Evolutionary conservation across 345 rosid genomes (phyloP).

Genomic region (Crucihimalaya himalaica): DNA sequence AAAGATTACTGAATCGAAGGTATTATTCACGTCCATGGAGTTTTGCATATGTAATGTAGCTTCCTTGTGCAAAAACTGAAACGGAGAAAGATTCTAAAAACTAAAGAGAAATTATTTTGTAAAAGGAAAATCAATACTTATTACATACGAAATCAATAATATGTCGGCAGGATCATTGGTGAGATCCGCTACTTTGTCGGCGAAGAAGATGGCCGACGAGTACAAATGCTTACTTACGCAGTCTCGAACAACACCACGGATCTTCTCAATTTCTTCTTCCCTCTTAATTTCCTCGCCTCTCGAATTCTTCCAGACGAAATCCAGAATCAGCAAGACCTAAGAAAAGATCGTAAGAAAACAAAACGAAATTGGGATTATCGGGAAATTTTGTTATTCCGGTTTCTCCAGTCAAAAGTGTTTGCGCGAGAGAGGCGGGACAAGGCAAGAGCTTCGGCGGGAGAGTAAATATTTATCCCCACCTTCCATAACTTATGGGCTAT

Average conservation of each 20-base stretch:
- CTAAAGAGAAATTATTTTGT: too few relatives aligned
- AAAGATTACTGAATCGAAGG: too few relatives aligned
- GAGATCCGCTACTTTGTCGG: constrained; percentile 83
- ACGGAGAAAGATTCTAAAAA: too few relatives aligned
- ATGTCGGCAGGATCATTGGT: constrained; percentile 83
- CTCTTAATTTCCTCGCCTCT: constrained; percentile 49
- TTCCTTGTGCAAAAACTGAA: too few relatives aligned
- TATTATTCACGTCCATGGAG: too few relatives aligned
- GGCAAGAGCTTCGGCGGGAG: constrained; percentile 29
- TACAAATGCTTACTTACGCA: constrained; percentile 96
- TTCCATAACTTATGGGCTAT: not conserved
- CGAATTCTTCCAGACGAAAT: not conserved
- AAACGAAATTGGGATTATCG: not conserved
- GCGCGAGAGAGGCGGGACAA: constrained; percentile 21
- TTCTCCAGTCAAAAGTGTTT: not conserved
- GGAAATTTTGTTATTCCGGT: not conserved
- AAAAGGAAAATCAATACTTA: too few relatives aligned
- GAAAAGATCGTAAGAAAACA: not conserved
- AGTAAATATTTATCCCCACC: not conserved
- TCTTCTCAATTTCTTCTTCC: constrained; percentile 87
- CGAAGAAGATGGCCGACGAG: constrained; percentile 97
- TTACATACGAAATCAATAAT: too few relatives aligned
- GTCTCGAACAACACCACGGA: constrained; percentile 89
- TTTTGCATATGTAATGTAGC: too few relatives aligned
- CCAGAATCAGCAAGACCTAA: not conserved